Evolutionary conservation across 2,329 filamentous ascomycete genomes (phyloP).

Genomic region (Nemania abortiva): DNA sequence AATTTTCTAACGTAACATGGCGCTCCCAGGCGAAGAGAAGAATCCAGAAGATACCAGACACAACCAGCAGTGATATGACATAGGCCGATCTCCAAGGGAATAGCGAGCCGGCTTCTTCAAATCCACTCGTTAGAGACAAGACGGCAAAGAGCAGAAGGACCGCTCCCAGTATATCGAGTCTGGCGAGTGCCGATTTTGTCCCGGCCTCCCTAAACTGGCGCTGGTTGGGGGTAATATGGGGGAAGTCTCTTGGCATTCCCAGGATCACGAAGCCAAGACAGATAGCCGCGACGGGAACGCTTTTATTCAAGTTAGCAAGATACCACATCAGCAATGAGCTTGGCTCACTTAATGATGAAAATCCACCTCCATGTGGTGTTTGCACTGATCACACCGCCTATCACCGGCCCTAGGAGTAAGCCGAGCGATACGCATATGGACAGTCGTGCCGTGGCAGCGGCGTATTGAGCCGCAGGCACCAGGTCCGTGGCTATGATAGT

Average conservation of each 20-base stretch:
- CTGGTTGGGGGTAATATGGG: not conserved
- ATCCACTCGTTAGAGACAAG: constrained; percentile 23
- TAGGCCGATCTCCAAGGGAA: constrained; percentile 43
- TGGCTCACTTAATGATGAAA: constrained; percentile 38
- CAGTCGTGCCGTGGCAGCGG: constrained; percentile 7
- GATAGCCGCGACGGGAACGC: not conserved
- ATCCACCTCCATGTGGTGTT: constrained; percentile 41
- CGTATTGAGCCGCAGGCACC: constrained; percentile 28
- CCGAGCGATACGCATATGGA: constrained; percentile 15
- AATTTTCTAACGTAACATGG: not conserved
- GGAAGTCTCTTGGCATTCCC: not conserved
- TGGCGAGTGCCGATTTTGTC: not conserved
- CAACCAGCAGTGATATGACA: constrained; percentile 36
- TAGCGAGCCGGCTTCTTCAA: constrained; percentile 34
- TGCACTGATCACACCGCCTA: constrained; percentile 35
- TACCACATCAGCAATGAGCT: too few species aligned
- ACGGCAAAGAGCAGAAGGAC: constrained; percentile 33
- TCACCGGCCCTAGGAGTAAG: constrained; percentile 33
- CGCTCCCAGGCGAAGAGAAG: not conserved
- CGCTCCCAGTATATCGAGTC: constrained; percentile 35
- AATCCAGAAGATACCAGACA: constrained; percentile 21
- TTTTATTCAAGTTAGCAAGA: too few species aligned
- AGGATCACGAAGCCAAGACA: not conserved
- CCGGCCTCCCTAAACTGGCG: too few species aligned
- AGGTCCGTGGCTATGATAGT: constrained; percentile 30